Conservation (phyloP, 164 flowering plant genomes). For the Tetrastigma voinierianum region DNA sequence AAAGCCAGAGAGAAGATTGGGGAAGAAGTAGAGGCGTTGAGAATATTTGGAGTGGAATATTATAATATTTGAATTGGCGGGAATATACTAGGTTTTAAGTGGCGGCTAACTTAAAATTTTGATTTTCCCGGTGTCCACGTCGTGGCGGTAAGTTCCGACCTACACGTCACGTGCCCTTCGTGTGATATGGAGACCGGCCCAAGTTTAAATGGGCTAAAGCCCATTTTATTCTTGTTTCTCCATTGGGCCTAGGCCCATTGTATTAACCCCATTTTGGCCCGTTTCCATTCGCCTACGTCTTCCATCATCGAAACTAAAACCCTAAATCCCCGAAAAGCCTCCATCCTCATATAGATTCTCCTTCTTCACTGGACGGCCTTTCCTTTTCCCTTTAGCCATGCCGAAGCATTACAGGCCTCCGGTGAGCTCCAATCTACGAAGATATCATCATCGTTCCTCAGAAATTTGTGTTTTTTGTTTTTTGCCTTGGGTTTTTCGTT, state of each 20-base stretch:
- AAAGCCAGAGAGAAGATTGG: constrained; percentile 16
- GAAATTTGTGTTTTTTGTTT: not conserved
- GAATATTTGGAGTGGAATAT: not conserved
- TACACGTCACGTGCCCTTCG: too few species aligned
- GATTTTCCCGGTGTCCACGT: too few species aligned
- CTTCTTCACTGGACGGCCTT: not conserved
- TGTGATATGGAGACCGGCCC: too few species aligned
- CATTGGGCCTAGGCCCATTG: too few species aligned
- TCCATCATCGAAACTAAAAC: constrained; percentile 2
- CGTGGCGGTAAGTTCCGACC: too few species aligned
- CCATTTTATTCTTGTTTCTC: too few species aligned
- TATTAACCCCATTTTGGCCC: too few species aligned
- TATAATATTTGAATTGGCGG: constrained; percentile 5
- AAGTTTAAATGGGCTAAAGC: too few species aligned
- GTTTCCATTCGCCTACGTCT: too few species aligned
- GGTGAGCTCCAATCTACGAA: constrained; percentile 29
- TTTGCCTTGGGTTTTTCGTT: constrained; percentile 2
- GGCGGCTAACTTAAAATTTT: too few species aligned
- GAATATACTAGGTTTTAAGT: too few species aligned
- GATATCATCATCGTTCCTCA: not conserved
- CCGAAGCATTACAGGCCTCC: constrained; percentile 87
- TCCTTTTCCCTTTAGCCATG: constrained; percentile 33
- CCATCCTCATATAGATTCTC: not conserved
- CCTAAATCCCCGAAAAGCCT: constrained; percentile 5
- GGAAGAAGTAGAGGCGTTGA: constrained; percentile 2